These are phyloP conservation scores for Rubroboletus pulcherrimus DNA, from an alignment of 768 basidiomycete species.

Conservation along the genomic window DNA sequence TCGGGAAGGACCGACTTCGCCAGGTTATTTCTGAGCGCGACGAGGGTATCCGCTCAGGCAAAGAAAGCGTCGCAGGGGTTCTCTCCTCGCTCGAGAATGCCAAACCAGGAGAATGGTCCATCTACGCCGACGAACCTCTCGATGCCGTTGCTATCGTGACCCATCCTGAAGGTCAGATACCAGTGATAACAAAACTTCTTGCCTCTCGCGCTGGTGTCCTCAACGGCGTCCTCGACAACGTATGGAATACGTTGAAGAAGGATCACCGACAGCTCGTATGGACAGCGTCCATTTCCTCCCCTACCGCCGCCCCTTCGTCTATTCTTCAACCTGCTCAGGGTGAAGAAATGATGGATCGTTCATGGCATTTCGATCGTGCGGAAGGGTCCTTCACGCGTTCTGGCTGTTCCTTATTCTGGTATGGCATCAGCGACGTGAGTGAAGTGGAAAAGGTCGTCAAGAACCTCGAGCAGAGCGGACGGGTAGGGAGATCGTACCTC, in stretches of 20 bases:
- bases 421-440: conserved; percentile 84
- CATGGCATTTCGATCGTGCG: conserved; percentile 98
- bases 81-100: conserved; percentile 57
- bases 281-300: conserved; percentile 72
- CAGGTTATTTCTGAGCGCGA: conserved; percentile 95
- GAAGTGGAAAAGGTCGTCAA: conserved; percentile 88
- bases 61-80: conserved; percentile 82
- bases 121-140: conserved; percentile 98
- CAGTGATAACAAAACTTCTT: conserved; percentile 91
- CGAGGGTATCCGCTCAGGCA: conserved; percentile 81
- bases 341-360: conserved; percentile 79
- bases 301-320: conserved; percentile 4
- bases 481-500: conserved; percentile 86
- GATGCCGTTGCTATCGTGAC: conserved; percentile 94
- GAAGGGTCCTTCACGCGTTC: conserved; percentile 97
- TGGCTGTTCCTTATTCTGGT: conserved; percentile 96
- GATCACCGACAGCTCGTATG: conserved; percentile 93
- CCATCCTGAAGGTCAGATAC: conserved; percentile 82
- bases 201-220: conserved; percentile 84
- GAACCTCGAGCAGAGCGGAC: conserved; percentile 66
- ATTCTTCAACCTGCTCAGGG: conserved; percentile 38
- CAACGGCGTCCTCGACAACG: conserved; percentile 95
- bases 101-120: conserved; percentile 80
- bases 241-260: conserved; percentile 94
- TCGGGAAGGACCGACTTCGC: conserved; percentile 92